phyloP scores from a whole-genome alignment of 2,329 filamentous ascomycete genomes.

The Gnomoniopsis sp. region DNA sequence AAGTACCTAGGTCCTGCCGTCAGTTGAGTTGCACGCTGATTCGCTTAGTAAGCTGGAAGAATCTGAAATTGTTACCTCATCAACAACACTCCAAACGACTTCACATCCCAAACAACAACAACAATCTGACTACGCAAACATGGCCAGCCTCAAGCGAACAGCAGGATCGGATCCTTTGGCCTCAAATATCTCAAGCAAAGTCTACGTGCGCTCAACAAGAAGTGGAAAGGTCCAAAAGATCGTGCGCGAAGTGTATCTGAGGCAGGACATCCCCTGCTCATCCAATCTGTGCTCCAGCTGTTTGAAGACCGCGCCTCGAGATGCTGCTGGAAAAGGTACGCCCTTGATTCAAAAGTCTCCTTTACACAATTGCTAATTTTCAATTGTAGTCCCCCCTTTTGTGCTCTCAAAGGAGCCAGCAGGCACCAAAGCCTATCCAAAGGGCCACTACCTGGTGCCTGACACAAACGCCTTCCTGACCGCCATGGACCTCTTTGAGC shows the following conservation, averaged over 20 bases:
- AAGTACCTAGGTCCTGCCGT: too few relatives aligned
- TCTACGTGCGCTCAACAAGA: conserved; percentile 91
- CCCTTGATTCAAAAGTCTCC: neutral
- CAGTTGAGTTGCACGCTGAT: neutral
- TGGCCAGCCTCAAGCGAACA: conserved; percentile 65
- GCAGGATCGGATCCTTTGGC: conserved; percentile 51
- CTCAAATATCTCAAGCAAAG: conserved; percentile 86
- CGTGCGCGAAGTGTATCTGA: conserved; percentile 90
- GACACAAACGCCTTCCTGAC: conserved; percentile 95
- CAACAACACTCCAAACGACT: conserved; percentile 2
- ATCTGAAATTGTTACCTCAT: neutral
- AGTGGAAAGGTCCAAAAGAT: conserved; percentile 99
- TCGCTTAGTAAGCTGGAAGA: conserved; percentile 1
- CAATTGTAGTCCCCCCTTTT: conserved; percentile 65
- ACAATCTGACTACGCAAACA: conserved; percentile 27
- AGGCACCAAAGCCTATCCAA: conserved; percentile 75
- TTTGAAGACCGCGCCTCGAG: conserved; percentile 68
- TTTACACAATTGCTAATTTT: conserved; percentile 20
- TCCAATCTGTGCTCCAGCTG: conserved; percentile 82
- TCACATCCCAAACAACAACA: neutral
- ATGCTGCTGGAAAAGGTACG: conserved; percentile 74
- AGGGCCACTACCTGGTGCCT: conserved; percentile 90
- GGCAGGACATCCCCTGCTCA: conserved; percentile 96
- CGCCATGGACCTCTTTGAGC: conserved; percentile 96
- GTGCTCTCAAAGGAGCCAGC: conserved; percentile 86